Percentiles rank a stretch among this genome's conserved stretches.
These are phyloP conservation scores for Trichocladium uniseriatum DNA, from an alignment of 495 filamentous ascomycete species.

Conservation along the genomic window DNA sequence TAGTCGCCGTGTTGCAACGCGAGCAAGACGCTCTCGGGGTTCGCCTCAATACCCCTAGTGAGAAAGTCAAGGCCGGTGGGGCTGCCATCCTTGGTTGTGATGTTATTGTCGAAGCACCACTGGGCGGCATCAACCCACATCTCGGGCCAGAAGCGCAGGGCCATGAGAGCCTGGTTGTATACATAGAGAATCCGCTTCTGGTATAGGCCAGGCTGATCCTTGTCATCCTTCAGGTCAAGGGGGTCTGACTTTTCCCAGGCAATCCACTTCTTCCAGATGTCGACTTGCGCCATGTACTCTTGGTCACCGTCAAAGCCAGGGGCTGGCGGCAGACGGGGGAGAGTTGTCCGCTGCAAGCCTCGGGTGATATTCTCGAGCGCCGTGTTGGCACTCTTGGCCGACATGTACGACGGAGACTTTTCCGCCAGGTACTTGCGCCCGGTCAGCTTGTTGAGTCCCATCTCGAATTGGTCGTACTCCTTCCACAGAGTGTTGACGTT, in stretches of 20 bases:
- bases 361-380: constrained; percentile 77
- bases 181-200: constrained; percentile 72
- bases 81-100: constrained; percentile 51
- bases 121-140: constrained; percentile 94
- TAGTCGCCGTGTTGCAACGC: constrained; percentile 83
- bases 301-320: constrained; percentile 78
- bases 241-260: constrained; percentile 90
- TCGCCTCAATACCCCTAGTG: constrained; percentile 70
- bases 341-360: constrained; percentile 62
- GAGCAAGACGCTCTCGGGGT: constrained; percentile 85
- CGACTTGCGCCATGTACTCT: constrained; percentile 78
- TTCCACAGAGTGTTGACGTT: constrained; percentile 82
- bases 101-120: constrained; percentile 75
- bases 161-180: constrained; percentile 92
- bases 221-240: constrained; percentile 70
- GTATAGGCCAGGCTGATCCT: constrained; percentile 67
- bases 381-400: constrained; percentile 74
- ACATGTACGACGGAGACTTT: constrained; percentile 84
- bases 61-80: constrained; percentile 57
- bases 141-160: constrained; percentile 84
- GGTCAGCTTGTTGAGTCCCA: constrained; percentile 79
- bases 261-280: constrained; percentile 89
- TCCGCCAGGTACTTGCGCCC: constrained; percentile 91
- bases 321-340: constrained; percentile 73
- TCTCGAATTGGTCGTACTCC: constrained; percentile 94